Conservation (phyloP, 345 rosid species). For the Citrus medica region DNA sequence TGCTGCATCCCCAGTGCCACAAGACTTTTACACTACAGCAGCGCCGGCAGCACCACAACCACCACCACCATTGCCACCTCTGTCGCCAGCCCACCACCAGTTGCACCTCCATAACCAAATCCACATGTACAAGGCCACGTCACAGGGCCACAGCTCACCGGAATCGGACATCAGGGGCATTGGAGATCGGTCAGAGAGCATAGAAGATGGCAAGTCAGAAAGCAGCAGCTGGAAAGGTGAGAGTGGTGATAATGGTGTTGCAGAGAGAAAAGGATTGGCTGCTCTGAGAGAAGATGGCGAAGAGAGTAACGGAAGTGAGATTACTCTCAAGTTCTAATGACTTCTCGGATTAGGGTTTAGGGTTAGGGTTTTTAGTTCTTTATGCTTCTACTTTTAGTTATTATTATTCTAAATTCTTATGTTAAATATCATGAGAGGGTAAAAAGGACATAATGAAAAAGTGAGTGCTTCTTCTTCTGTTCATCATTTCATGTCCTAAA, state of each 20-base stretch:
- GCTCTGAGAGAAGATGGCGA: conserved; percentile 72
- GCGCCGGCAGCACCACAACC: conserved; percentile 17
- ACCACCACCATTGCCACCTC: conserved; percentile 8
- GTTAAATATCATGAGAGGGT: conserved; percentile 21
- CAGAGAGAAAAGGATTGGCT: conserved; percentile 62
- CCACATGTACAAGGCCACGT: conserved; percentile 46
- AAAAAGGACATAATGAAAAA: conserved; percentile 24
- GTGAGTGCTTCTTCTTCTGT: conserved; percentile 11
- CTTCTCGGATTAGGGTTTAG: conserved; percentile 22
- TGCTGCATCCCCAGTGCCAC: conserved; percentile 54
- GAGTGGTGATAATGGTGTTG: conserved; percentile 46
- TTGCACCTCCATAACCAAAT: conserved; percentile 57
- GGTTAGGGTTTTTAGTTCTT: conserved; percentile 1
- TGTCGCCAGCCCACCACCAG: conserved; percentile 32
- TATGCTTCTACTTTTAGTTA: no score
- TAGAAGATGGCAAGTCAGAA: conserved; percentile 80
- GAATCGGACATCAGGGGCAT: conserved; percentile 45
- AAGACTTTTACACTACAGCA: conserved; percentile 62
- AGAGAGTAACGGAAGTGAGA: conserved; percentile 83
- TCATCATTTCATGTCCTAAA: not conserved
- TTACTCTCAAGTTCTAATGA: conserved; percentile 70
- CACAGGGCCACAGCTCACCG: conserved; percentile 48
- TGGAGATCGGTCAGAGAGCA: conserved; percentile 69
- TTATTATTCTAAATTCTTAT: conserved; percentile 13
- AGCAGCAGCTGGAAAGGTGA: conserved; percentile 79